phyloP scores from a whole-genome alignment of 768 basidiomycete species.

The Boletus speciosus region DNA sequence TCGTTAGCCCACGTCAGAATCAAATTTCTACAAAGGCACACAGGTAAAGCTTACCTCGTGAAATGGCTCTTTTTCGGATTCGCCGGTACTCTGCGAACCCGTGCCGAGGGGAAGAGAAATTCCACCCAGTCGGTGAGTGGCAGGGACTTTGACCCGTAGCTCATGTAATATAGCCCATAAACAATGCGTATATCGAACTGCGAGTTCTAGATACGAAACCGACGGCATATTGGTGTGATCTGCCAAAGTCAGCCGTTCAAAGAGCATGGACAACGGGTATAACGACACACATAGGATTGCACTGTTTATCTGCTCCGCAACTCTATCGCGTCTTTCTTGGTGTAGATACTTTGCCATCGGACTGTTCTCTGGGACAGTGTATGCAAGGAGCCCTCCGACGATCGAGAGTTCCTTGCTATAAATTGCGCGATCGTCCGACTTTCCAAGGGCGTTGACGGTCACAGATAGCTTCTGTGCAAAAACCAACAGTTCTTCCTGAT shows the following conservation, averaged over 20 bases:
- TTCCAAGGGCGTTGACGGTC: constrained; percentile 53
- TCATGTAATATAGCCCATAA: constrained; percentile 59
- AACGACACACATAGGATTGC: constrained; percentile 73
- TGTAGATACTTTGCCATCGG: constrained; percentile 72
- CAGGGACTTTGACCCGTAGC: constrained; percentile 42
- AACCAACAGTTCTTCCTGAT: constrained; percentile 48
- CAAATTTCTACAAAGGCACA: background rate
- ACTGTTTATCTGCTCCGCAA: constrained; percentile 85
- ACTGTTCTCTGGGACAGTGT: constrained; percentile 74
- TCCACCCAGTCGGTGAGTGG: constrained; percentile 39
- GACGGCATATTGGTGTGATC: constrained; percentile 50
- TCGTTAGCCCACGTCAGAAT: constrained; percentile 4
- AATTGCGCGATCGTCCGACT: constrained; percentile 50
- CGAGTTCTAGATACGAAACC: constrained; percentile 60
- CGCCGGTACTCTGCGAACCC: constrained; percentile 18
- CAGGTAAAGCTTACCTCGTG: constrained; percentile 33
- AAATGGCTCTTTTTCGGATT: constrained; percentile 32
- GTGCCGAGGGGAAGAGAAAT: constrained; percentile 40
- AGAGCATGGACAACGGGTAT: background rate
- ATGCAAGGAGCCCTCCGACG: constrained; percentile 80
- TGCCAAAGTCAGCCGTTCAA: constrained; percentile 25
- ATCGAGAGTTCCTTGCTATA: constrained; percentile 71
- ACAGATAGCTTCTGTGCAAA: constrained; percentile 67
- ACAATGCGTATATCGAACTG: constrained; percentile 61
- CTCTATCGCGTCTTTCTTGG: constrained; percentile 70